Percentiles rank a stretch among this genome's conserved stretches.
These are phyloP conservation scores for Hypoxylon intermedium DNA, from an alignment of 495 filamentous ascomycete genomes.

Conservation along the genomic window DNA sequence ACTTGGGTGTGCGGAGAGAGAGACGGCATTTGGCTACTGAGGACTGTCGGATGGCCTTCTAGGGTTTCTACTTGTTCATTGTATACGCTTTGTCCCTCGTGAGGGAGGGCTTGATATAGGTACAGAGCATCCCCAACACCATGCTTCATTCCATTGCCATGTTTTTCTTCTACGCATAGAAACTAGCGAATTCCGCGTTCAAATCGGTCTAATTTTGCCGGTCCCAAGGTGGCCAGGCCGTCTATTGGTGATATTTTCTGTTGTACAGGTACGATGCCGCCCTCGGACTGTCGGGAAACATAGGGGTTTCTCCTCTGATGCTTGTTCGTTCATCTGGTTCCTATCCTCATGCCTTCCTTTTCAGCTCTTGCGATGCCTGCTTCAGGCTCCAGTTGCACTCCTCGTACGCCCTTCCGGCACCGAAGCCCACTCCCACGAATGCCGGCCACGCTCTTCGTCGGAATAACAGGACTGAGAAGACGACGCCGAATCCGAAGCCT, in stretches of 20 bases:
- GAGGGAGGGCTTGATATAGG: constrained; percentile 19
- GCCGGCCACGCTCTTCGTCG: constrained; percentile 97
- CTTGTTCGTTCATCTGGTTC: neutral
- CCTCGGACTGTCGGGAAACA: constrained; percentile 6
- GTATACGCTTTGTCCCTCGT: constrained; percentile 3
- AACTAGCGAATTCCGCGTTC: constrained; percentile 2
- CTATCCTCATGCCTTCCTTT: constrained; percentile 47
- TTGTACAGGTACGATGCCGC: constrained; percentile 34
- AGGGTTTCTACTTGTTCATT: constrained; percentile 25
- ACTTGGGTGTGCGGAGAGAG: neutral
- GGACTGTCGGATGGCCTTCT: constrained; percentile 11
- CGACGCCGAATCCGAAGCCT: constrained; percentile 92
- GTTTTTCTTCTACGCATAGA: constrained; percentile 1
- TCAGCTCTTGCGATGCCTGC: constrained; percentile 58
- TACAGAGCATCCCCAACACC: constrained; percentile 24
- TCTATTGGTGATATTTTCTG: constrained; percentile 34
- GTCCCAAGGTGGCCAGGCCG: constrained; percentile 21
- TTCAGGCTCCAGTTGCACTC: constrained; percentile 78
- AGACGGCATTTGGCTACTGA: constrained; percentile 7
- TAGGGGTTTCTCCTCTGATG: constrained; percentile 8
- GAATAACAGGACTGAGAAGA: constrained; percentile 98
- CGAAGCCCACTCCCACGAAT: constrained; percentile 89
- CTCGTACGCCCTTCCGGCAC: constrained; percentile 94
- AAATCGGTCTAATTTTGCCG: constrained; percentile 25
- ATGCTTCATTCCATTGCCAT: constrained; percentile 3